Evolutionary conservation across 306 rosid genomes (phyloP).

Genomic region (Prunus persica): Prunus_persica_NCBIv2 NC_034010.1:26066501-26067000

Average conservation of each 20-base stretch:
- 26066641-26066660: constrained; percentile 94
- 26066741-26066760: constrained; percentile 93
- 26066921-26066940: neutral
- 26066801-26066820: constrained; percentile 97
- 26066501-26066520: constrained; percentile 88
- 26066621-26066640: constrained; percentile 94
- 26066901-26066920: constrained; percentile 11
- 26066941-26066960: neutral
- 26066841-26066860: constrained; percentile 82
- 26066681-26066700: constrained; percentile 97
- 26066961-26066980: constrained; percentile 6
- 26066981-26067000: constrained; percentile 34
- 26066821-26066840: constrained; percentile 88
- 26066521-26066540: constrained; percentile 49
- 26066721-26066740: constrained; percentile 80
- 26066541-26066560: constrained; percentile 31
- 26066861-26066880: constrained; percentile 65
- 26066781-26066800: constrained; percentile 97
- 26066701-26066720: constrained; percentile 94
- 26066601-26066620: constrained; percentile 85
- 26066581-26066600: constrained; percentile 23
- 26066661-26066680: constrained; percentile 90
- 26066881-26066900: constrained; percentile 13
- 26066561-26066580: constrained; percentile 2
- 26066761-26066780: constrained; percentile 90